A percentile compares a stretch with the other conserved stretches of the same genome.
Conservation (phyloP, 371 early-diverging fungal species). For the Mortierella sp. region DNA sequence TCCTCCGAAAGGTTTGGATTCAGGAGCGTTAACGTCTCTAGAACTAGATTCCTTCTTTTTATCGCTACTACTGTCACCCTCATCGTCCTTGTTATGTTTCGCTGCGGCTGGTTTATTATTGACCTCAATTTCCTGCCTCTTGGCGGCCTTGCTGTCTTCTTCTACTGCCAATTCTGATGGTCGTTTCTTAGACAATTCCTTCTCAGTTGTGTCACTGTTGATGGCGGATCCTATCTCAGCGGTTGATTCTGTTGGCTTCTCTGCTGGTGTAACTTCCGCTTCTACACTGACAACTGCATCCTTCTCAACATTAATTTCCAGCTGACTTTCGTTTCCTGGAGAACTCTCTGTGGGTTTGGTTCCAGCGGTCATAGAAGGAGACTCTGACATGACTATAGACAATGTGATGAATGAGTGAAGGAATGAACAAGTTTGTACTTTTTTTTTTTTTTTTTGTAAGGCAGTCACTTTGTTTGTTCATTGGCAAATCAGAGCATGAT, state of each 20-base stretch:
- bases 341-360: background rate
- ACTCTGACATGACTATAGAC: background rate
- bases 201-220: background rate
- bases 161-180: conserved; percentile 28
- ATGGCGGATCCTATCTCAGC: no score
- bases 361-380: background rate
- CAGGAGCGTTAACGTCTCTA: conserved; percentile 36
- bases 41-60: conserved; percentile 55
- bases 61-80: background rate
- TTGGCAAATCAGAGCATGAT: no score
- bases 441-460: no score
- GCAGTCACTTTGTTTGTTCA: no score
- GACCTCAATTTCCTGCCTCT: conserved; percentile 27
- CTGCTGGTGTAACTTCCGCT: background rate
- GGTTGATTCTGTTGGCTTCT: background rate
- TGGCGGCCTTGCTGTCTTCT: conserved; percentile 21
- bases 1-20: conserved; percentile 70
- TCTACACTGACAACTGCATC: background rate
- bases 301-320: background rate
- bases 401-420: no score
- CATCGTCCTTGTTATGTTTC: no score
- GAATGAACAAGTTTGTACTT: no score
- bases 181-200: conserved; percentile 18
- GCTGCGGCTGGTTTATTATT: background rate
- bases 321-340: background rate